These are phyloP conservation scores for Schizosaccharomyces osmophilus DNA, from an alignment of 805 yeast species.

Conservation along the genomic window DNA sequence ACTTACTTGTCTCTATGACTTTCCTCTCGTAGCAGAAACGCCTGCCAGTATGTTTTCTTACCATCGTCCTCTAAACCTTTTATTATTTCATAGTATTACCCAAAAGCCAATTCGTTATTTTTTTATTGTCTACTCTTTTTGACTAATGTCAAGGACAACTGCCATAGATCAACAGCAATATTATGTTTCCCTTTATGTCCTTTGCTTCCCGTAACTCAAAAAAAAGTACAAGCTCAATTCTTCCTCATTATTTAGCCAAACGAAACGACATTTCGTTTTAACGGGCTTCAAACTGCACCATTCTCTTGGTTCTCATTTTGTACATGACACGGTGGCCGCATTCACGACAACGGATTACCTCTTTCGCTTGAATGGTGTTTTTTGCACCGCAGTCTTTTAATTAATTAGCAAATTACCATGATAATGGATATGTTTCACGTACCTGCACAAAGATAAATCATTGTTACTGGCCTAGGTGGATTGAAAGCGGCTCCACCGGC, in stretches of 20 bases:
- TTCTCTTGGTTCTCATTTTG: slow-evolving; percentile 63
- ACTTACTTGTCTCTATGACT: background rate
- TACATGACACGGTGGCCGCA: slow-evolving; percentile 95
- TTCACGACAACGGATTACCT: slow-evolving; percentile 92
- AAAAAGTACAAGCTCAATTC: no score
- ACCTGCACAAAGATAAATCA: background rate
- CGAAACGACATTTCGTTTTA: slow-evolving; percentile 11
- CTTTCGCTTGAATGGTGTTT: slow-evolving; percentile 69
- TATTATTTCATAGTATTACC: no score
- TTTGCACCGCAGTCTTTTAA: slow-evolving; percentile 57
- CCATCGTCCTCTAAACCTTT: no score
- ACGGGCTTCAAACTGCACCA: slow-evolving; percentile 55
- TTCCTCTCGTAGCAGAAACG: no score
- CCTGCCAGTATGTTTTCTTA: no score
- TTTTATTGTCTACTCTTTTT: no score
- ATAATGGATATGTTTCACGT: background rate
- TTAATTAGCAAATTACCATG: background rate
- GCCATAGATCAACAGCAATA: no score
- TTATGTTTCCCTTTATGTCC: no score
- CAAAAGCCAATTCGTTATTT: no score
- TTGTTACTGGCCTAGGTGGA: background rate
- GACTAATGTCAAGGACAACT: no score
- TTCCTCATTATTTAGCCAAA: no score
- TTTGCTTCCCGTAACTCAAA: no score
- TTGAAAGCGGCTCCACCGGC: background rate